Base-by-base conservation (phyloP, 495 filamentous ascomycete species). In the Penicillium manginii region DNA sequence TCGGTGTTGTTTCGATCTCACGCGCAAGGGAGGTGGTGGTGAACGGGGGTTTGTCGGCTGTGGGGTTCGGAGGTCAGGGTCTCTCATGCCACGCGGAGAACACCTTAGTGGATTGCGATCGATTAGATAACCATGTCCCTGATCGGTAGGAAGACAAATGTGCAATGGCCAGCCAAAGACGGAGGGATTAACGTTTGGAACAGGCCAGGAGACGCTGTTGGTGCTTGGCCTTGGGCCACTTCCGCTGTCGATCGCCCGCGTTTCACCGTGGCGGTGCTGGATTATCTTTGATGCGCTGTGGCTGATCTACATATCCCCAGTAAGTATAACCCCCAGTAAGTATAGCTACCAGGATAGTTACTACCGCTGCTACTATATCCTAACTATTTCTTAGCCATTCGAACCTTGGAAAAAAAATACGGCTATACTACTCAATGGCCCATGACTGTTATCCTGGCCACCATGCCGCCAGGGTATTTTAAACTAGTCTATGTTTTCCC, bases 51-150 rank as follows among this genome's bases (percentile, higher is more conserved):
- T 48, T 52, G 48, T 47, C 21, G 22, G 45, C 59, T 51, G 51
- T 62, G 47, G 58, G 53, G 56, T 55, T 43, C n/a, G 40, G 58
- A 63, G 39, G 58, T 48, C 59, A 46, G 45, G 55, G 26, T 29
- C 57, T 67, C 62, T 62, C 65, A 66, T 65, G 62, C 67, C 65
- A 66, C 60, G 68, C 66, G 63, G 55, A 61, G 52, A 62, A 60
- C 61, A 64, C 65, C 63, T 63, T 55, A 65, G 65, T 59, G 66
- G 55, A 63, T 69, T 58, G 62, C 68, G 63, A 63, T 71, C 58
- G 61, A 58, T 74, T 68, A 76, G 65, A 69, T 55, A 70, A 74
- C 55, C 72, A 76, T 74, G 52, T 68, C 68, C 70, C 51, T 60
- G 43, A 46, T 51, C 32, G 22, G 19, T 40, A 26, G 55, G 55